Percentiles rank a stretch among this genome's conserved stretches.
These are phyloP conservation scores for Narthecium ossifragum DNA, from an alignment of 106 monocot genomes.

Conservation along the genomic window DNA sequence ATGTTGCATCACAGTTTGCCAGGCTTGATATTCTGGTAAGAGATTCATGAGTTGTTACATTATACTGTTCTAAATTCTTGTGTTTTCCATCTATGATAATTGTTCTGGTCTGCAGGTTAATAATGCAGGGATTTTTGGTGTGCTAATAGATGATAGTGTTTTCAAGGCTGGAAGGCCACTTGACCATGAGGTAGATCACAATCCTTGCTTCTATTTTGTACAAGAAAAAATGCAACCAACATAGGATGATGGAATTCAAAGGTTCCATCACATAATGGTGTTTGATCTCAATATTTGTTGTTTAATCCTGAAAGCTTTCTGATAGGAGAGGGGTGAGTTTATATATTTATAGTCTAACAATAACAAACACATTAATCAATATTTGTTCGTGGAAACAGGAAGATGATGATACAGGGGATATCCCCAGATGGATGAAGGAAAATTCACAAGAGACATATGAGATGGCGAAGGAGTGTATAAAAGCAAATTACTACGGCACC, in stretches of 20 bases:
- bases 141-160: neutral
- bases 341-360: too few relatives aligned
- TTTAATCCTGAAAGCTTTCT: neutral
- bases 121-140: neutral
- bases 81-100: neutral
- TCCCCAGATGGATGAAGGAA: neutral
- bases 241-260: neutral
- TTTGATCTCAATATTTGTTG: neutral
- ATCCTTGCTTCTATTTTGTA: neutral
- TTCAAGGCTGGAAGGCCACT: neutral
- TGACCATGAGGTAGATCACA: neutral
- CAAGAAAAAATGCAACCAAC: too few relatives aligned
- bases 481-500: conserved; percentile 26
- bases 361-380: too few relatives aligned
- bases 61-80: neutral
- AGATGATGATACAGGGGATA: neutral
- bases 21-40: neutral
- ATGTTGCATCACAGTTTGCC: neutral
- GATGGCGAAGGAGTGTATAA: conserved; percentile 15
- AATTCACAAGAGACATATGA: conserved; percentile 13
- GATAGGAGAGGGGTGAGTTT: too few relatives aligned
- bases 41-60: neutral
- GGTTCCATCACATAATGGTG: neutral
- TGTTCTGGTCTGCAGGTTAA: neutral
- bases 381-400: conserved; percentile 1